These are phyloP conservation scores for Penicillium verrucosum DNA, from an alignment of 2,329 filamentous ascomycete genomes.

Conservation along the genomic window DNA sequence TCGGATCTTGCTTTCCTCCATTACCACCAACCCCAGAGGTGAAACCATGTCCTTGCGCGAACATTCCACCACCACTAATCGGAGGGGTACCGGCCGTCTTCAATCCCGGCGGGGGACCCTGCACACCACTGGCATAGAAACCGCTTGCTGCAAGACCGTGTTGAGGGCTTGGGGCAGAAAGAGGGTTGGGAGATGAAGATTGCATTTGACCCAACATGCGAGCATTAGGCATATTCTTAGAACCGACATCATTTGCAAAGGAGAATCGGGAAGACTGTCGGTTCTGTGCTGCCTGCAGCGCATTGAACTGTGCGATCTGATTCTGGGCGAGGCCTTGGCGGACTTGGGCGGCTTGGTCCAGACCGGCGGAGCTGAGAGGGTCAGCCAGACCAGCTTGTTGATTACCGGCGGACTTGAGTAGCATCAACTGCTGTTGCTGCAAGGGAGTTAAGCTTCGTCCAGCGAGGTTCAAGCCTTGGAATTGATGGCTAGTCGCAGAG, in stretches of 20 bases:
- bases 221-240: constrained; percentile 57
- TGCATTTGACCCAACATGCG: constrained; percentile 52
- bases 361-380: constrained; percentile 33
- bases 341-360: constrained; percentile 45
- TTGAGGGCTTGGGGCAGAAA: constrained; percentile 38
- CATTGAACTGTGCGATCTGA: constrained; percentile 49
- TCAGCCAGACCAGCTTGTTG: constrained; percentile 58
- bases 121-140: constrained; percentile 80
- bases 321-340: constrained; percentile 46
- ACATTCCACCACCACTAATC: constrained; percentile 74
- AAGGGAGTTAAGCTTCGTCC: constrained; percentile 75
- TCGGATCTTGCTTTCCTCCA: constrained; percentile 66
- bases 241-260: constrained; percentile 65
- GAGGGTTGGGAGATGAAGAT: constrained; percentile 36
- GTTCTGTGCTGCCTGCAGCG: constrained; percentile 63
- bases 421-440: constrained; percentile 69
- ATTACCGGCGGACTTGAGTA: constrained; percentile 58
- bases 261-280: constrained; percentile 84
- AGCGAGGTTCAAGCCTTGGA: constrained; percentile 59
- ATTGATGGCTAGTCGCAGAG: constrained; percentile 41
- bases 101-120: constrained; percentile 88
- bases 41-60: constrained; percentile 83
- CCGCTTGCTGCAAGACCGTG: constrained; percentile 55
- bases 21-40: constrained; percentile 64
- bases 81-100: constrained; percentile 95